Evolutionary conservation across 805 yeast genomes (phyloP).

Genomic region (Myxozyma udenii): DNA sequence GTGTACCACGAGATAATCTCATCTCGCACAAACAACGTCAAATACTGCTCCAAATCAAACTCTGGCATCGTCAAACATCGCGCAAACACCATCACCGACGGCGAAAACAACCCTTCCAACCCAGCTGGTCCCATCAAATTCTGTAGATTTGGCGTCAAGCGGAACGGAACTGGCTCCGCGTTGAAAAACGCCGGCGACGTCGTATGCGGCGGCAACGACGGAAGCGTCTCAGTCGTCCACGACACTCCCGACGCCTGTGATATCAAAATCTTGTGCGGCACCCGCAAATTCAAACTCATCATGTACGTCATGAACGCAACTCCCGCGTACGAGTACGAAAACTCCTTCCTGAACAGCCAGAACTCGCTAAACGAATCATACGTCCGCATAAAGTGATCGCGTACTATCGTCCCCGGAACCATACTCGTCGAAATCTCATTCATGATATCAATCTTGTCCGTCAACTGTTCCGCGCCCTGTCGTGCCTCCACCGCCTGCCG

Average conservation of each 20-base stretch:
- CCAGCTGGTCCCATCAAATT: constrained; percentile 91
- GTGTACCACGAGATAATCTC: constrained; percentile 94
- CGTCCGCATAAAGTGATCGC: constrained; percentile 66
- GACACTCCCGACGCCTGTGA: constrained; percentile 80
- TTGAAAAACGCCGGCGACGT: constrained; percentile 83
- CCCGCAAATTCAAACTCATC: constrained; percentile 89
- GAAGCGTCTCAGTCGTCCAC: constrained; percentile 94
- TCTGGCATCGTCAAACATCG: constrained; percentile 88
- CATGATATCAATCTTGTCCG: constrained; percentile 86
- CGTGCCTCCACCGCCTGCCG: constrained; percentile 92
- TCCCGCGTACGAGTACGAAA: constrained; percentile 90
- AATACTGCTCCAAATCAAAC: constrained; percentile 82
- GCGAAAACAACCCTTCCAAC: constrained; percentile 85
- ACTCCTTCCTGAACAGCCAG: constrained; percentile 95
- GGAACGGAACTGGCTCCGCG: constrained; percentile 90
- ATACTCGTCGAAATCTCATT: constrained; percentile 82
- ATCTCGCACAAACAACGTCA: constrained; percentile 93
- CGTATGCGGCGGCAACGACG: constrained; percentile 50
- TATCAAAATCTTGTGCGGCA: constrained; percentile 88
- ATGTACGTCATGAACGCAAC: constrained; percentile 88
- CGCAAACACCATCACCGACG: constrained; percentile 78
- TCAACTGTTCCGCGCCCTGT: constrained; percentile 46
- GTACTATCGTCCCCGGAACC: constrained; percentile 80
- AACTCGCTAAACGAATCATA: constrained; percentile 85
- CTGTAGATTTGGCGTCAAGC: constrained; percentile 94